Evolutionary conservation across 2,329 filamentous ascomycete genomes (phyloP).

Genomic region (Fusarium sp.): DNA sequence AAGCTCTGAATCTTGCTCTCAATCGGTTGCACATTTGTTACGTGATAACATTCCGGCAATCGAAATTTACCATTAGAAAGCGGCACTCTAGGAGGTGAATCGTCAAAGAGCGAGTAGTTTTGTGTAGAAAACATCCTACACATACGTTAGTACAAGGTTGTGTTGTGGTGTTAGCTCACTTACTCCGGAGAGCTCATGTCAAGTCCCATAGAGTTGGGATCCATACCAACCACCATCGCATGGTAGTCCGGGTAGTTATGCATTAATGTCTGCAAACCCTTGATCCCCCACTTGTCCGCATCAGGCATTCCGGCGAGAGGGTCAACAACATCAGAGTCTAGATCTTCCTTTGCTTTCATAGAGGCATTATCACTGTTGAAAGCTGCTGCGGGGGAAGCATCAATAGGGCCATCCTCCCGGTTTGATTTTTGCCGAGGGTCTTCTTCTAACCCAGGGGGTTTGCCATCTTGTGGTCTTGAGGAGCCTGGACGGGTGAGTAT

Average conservation of each 20-base stretch:
- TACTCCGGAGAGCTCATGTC: conserved; percentile 69
- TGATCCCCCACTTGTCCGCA: conserved; percentile 72
- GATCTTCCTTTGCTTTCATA: conserved; percentile 57
- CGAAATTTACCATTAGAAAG: conserved; percentile 63
- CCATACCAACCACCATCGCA: conserved; percentile 69
- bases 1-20: conserved; percentile 74
- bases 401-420: conserved; percentile 54
- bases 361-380: conserved; percentile 59
- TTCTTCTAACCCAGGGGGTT: conserved; percentile 55
- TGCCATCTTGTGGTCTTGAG: conserved; percentile 58
- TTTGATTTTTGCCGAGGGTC: conserved; percentile 59
- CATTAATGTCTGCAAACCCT: conserved; percentile 72
- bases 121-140: conserved; percentile 67
- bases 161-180: conserved; percentile 43
- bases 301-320: conserved; percentile 71
- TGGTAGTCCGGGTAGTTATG: conserved; percentile 73
- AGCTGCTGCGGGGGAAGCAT: conserved; percentile 58
- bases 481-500: conserved; percentile 45
- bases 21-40: conserved; percentile 73
- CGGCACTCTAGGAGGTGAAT: conserved; percentile 67
- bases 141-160: conserved; percentile 28
- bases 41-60: conserved; percentile 73
- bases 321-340: conserved; percentile 63
- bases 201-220: conserved; percentile 66
- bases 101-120: conserved; percentile 70